Percentiles rank a stretch among this genome's conserved stretches.
These are phyloP conservation scores for Endoconidiophora laricicola DNA, from an alignment of 2,329 filamentous ascomycete species.

Conservation along the genomic window DNA sequence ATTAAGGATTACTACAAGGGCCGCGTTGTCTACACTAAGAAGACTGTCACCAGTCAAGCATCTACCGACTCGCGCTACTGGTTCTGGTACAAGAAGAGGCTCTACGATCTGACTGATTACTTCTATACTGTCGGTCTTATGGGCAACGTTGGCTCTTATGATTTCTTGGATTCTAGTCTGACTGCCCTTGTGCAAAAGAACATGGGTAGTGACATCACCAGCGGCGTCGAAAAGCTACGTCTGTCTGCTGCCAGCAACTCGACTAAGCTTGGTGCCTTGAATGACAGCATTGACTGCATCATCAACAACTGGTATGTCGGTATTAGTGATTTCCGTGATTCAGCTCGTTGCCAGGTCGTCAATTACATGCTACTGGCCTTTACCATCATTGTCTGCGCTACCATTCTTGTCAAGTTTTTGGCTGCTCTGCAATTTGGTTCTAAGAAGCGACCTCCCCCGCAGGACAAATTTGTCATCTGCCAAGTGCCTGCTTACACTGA, in stretches of 20 bases:
- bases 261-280: constrained; percentile 37
- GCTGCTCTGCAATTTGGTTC: constrained; percentile 86
- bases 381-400: constrained; percentile 62
- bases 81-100: constrained; percentile 56
- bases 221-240: constrained; percentile 40
- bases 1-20: constrained; percentile 83
- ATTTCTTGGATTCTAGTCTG: constrained; percentile 56
- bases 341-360: constrained; percentile 65
- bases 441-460: constrained; percentile 72
- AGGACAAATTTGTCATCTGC: constrained; percentile 98
- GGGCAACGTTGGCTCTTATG: constrained; percentile 39
- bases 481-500: constrained; percentile 97
- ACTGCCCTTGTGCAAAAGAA: constrained; percentile 54
- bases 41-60: constrained; percentile 47
- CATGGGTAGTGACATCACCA: constrained; percentile 63
- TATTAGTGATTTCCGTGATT: constrained; percentile 66
- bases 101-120: constrained; percentile 90
- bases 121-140: constrained; percentile 53
- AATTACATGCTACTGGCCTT: constrained; percentile 82
- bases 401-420: constrained; percentile 79
- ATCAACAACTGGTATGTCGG: constrained; percentile 72
- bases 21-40: constrained; percentile 54
- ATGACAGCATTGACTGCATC: constrained; percentile 62
- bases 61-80: constrained; percentile 52
- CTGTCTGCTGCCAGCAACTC: constrained; percentile 26